Evolutionary conservation across 495 filamentous ascomycete genomes (phyloP), one percentile per base, ranked within the genome.

Genomic region (Trichoderma gamsii): DNA sequence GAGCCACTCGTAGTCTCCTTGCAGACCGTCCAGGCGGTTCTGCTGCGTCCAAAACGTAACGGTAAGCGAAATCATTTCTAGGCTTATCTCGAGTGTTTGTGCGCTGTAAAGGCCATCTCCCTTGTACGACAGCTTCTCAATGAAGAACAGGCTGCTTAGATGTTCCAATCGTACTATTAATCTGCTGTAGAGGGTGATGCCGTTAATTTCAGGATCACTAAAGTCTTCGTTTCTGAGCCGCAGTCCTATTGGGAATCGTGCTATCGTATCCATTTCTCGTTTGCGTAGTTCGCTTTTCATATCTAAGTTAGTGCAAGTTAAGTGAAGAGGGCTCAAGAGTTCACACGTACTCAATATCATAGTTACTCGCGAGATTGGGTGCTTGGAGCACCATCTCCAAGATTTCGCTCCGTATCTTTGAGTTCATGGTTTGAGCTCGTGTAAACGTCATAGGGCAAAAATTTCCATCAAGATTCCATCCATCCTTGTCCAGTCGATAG

Each of bases 111-210:
- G 76, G 56, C 11, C 15, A 9, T 32, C 25, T 32, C 56, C 56
- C 32, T 81, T 78, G 3, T 85, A 77, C 52, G 88, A 29, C 12
- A 69, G 79, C 18, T 86, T 77, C 68, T 88, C 82, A 6, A 89
- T 76, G 25, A 89, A 76, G 70, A 89, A 89, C 18, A 82, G 77
- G 23, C 85, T 87, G 23, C 86, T 79, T 0, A 85, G 73, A 69
- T 86, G 82, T 41, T 84, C 82, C 3, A 86, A 76, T 51, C 82
- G 82, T 12, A 82, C 72, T 25, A 81, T 76, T 25, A 82, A 69
- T 6, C 71, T 69, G 46, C 63, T 41, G 65, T 68, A 70, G 6
- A 74, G 23, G 2, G 8, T 38, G 66, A 70, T 2, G 67, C 75
- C 52, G 72, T 75, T 44, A 67, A 79, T 6, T 38, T 71, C 35